These are phyloP conservation scores for Geranium incanum DNA, from an alignment of 441 rosid species.

Conservation along the genomic window DNA sequence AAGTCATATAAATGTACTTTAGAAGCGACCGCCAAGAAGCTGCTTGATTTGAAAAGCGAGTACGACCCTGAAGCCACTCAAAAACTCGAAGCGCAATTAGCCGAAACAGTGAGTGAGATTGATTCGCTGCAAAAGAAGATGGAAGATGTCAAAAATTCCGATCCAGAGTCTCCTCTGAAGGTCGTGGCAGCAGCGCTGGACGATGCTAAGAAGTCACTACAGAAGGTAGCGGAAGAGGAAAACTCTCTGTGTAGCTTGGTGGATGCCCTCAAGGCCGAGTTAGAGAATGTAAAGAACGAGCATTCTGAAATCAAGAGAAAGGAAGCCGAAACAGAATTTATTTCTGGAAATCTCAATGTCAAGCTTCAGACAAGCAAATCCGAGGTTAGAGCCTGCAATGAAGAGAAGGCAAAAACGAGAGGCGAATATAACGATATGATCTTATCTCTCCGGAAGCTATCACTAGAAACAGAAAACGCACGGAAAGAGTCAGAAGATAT, in stretches of 20 bases:
- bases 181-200: slow-evolving; percentile 63
- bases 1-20: slow-evolving; percentile 53
- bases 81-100: slow-evolving; percentile 59
- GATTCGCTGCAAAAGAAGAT: slow-evolving; percentile 53
- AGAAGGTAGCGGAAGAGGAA: slow-evolving; percentile 71
- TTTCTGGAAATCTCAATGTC: slow-evolving; percentile 72
- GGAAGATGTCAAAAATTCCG: slow-evolving; percentile 69
- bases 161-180: slow-evolving; percentile 61
- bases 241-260: slow-evolving; percentile 48
- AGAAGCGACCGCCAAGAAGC: slow-evolving; percentile 55
- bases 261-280: slow-evolving; percentile 62
- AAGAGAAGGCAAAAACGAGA: slow-evolving; percentile 55
- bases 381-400: slow-evolving; percentile 63
- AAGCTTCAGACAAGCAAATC: slow-evolving; percentile 64
- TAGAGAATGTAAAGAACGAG: slow-evolving; percentile 69
- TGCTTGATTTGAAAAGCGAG: slow-evolving; percentile 46
- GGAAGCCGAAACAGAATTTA: slow-evolving; percentile 77
- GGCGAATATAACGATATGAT: slow-evolving; percentile 75
- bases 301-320: slow-evolving; percentile 61
- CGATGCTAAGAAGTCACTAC: slow-evolving; percentile 70
- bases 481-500: slow-evolving; percentile 62
- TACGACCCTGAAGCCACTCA: slow-evolving; percentile 59
- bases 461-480: slow-evolving; percentile 62
- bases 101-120: slow-evolving; percentile 55
- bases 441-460: slow-evolving; percentile 60